A percentile compares a stretch with the other conserved stretches of the same genome.
These are phyloP conservation scores for Xanthoparmelia taractica DNA, from an alignment of 495 filamentous ascomycete species.

Conservation along the genomic window DNA sequence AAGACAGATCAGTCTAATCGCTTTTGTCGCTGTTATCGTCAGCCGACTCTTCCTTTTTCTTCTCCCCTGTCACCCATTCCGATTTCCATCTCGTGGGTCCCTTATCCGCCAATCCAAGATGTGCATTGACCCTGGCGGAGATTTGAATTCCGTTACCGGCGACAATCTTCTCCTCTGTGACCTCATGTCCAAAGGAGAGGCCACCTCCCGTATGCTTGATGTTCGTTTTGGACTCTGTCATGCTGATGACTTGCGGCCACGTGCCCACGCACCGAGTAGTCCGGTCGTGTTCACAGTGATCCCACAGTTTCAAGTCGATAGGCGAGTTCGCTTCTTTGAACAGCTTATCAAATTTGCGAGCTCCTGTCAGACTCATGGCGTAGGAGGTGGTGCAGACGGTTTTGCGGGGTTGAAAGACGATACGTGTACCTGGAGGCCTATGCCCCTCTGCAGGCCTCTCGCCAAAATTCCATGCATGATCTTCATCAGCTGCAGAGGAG, in stretches of 20 bases:
- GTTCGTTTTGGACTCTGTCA: conserved; percentile 21
- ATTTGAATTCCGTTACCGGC: conserved; percentile 21
- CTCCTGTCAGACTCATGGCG: conserved; percentile 19
- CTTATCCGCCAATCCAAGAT: conserved; percentile 10
- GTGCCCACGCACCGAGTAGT: conserved; percentile 18
- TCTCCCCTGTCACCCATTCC: conserved; percentile 15
- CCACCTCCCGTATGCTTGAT: conserved; percentile 24
- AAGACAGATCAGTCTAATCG: neutral
- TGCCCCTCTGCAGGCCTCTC: conserved; percentile 12
- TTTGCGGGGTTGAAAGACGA: conserved; percentile 18
- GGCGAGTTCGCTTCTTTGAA: conserved; percentile 20
- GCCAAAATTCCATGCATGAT: conserved; percentile 20
- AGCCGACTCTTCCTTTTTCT: conserved; percentile 8
- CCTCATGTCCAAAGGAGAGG: conserved; percentile 18
- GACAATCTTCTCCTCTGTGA: conserved; percentile 18
- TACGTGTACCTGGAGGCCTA: conserved; percentile 17
- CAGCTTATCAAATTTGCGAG: conserved; percentile 18
- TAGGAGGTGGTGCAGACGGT: conserved; percentile 23
- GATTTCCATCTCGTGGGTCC: conserved; percentile 14
- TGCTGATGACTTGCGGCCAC: conserved; percentile 22
- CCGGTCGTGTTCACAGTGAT: conserved; percentile 16
- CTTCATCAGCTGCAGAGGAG: conserved; percentile 16
- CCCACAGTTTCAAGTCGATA: conserved; percentile 22
- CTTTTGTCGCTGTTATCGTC: neutral
- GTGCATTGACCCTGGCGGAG: conserved; percentile 19